Base-by-base conservation (phyloP, 805 yeast genomes). In the Geotrichum ghanense region DNA sequence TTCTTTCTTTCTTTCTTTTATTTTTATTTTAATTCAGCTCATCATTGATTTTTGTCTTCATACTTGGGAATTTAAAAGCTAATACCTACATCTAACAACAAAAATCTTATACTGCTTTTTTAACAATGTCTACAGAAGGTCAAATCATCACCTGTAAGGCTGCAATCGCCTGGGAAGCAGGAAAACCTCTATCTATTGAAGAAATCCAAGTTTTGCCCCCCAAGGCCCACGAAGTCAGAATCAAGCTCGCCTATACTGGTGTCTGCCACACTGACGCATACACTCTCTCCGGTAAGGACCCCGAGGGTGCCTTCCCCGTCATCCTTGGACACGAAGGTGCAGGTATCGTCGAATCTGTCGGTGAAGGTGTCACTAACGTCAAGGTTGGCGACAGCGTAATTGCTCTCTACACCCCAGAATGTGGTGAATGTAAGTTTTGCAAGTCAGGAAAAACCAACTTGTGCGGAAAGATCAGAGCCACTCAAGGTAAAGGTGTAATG, bases 201-300 rank as follows among this genome's bases (percentile, higher is more conserved):
- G 84, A 83, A 50, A 75, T 92, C 55, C 87, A 83, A 62, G 99
- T 92, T 41, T 81, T 76, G 21, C 87, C 98, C 22, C 99, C 99
- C 56, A 82, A 78, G 66, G 95, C 96, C 43, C 97, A 92, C 63
- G 99, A 92, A 70, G 97, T 92, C 42, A 83, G 99, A 66, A 84
- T 92, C 65, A 83, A 87, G 68, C 69, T 92, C 48, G 73, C 72
- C 44, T 75, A 83, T 70, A 84, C 97, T 24, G 98, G 97, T 64
- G 95, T 92, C 34, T 92, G 99, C 67, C 98, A 92, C 72, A 92
- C 99, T 26, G 99, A 92, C 65, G 97, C 97, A 35, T 92, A 82
- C 73, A 90, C 97, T 10, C 73, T 92, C 54, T 81, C 94, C 43
- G 99, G 98, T 50, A 75, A 71, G 48, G 99, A 92, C 66, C 92